A percentile compares a stretch with the other conserved stretches of the same genome.
These are phyloP conservation scores for Obelidium mucronatum DNA, from an alignment of 192 early-diverging fungal species.

Conservation along the genomic window DNA sequence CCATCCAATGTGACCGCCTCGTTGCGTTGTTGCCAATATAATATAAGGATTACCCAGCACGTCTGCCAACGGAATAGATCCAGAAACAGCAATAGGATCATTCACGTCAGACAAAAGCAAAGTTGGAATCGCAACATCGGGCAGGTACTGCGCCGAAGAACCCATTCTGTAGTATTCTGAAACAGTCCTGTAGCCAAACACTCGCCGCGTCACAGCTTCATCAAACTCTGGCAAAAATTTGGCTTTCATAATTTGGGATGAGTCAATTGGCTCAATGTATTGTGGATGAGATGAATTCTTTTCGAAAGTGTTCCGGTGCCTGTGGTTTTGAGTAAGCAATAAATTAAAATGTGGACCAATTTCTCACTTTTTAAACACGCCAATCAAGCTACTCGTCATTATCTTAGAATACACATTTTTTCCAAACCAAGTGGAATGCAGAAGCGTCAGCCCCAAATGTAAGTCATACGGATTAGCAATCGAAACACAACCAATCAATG, in stretches of 20 bases:
- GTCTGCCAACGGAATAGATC: constrained; percentile 77
- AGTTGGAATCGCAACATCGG: constrained; percentile 73
- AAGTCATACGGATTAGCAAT: constrained; percentile 92
- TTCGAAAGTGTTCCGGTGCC: constrained; percentile 35
- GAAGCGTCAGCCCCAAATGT: constrained; percentile 50
- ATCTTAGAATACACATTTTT: constrained; percentile 63
- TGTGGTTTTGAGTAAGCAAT: not conserved
- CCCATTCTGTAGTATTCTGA: constrained; percentile 71
- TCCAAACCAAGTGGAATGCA: constrained; percentile 64
- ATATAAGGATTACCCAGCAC: constrained; percentile 79
- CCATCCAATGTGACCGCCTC: constrained; percentile 95
- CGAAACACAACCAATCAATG: constrained; percentile 76
- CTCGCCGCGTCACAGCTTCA: constrained; percentile 70
- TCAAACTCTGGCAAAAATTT: constrained; percentile 84
- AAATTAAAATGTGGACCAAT: not conserved
- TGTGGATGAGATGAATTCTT: constrained; percentile 48
- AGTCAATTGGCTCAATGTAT: constrained; percentile 55
- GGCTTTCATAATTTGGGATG: constrained; percentile 59
- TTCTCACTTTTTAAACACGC: constrained; percentile 46
- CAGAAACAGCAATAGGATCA: constrained; percentile 83
- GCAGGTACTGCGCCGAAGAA: constrained; percentile 47
- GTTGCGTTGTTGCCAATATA: constrained; percentile 77
- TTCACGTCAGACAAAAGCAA: constrained; percentile 86
- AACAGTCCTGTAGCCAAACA: constrained; percentile 82
- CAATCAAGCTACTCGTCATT: constrained; percentile 65